These are phyloP conservation scores for Sporisorium scitamineum DNA, from an alignment of 1,284 basidiomycete genomes.

Conservation along the genomic window DNA sequence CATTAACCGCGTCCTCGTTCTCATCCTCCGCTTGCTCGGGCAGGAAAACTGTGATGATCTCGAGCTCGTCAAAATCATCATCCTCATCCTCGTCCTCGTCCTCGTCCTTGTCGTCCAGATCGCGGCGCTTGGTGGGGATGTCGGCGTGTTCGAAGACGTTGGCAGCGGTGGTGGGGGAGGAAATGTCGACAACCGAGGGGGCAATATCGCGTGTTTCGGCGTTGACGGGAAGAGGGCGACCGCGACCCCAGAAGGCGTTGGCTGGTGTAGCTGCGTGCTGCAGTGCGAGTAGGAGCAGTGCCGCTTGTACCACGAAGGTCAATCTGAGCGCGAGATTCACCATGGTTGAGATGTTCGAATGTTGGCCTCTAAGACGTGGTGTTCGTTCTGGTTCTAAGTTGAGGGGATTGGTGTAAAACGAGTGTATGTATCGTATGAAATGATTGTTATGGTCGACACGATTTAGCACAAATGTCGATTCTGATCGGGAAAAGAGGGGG, in stretches of 20 bases:
- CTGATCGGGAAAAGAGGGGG: too few species aligned
- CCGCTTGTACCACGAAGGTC: conserved; percentile 37
- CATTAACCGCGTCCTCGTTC: neutral
- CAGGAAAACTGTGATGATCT: conserved; percentile 48
- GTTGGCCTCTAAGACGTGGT: too few species aligned
- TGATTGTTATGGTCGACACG: conserved; percentile 9
- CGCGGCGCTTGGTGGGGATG: neutral
- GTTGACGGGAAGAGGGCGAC: conserved; percentile 4
- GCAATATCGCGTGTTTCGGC: conserved; percentile 5
- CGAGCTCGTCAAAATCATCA: conserved; percentile 41
- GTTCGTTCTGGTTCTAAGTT: too few species aligned
- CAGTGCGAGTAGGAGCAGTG: conserved; percentile 30
- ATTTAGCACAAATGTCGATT: conserved; percentile 2
- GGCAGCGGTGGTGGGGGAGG: neutral
- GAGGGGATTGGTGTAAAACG: neutral
- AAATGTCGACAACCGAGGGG: neutral
- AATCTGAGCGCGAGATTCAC: conserved; percentile 26
- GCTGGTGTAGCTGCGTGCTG: conserved; percentile 27
- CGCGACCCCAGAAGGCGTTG: conserved; percentile 20
- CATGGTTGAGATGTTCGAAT: conserved; percentile 10
- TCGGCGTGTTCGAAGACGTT: conserved; percentile 31
- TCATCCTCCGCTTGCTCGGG: conserved; percentile 17
- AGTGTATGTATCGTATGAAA: conserved; percentile 20
- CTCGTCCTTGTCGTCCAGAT: neutral
- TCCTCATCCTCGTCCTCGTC: conserved; percentile 25